Base-by-base conservation (phyloP, 768 basidiomycete species). In the Psilocybe tampanensis region DNA sequence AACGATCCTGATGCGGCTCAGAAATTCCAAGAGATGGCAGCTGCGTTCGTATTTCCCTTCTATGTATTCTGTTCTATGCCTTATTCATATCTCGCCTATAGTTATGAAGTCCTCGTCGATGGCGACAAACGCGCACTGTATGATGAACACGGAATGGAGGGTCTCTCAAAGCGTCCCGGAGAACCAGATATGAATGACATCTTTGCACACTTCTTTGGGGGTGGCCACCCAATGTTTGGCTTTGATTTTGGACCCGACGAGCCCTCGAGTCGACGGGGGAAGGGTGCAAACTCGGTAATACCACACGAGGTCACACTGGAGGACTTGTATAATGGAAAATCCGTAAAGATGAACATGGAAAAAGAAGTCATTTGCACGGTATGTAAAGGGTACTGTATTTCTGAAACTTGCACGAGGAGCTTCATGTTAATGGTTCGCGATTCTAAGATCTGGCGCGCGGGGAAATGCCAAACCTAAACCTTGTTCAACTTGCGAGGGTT, bases 311-410 rank as follows among this genome's bases (percentile, higher is more conserved):
- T 96, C 52, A 89, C 91, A 4, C 79, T 98, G 26, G 95, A 97
- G 72, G 95, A 98, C 69, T 76, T 95, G 19, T 98, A 94, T 73
- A 91, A 89, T 55, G 96, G 95, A 26, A 95, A 95, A 72, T 83
- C 81, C 9, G 88, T 95, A 55, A 91, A 88, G 68, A 86, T 98
- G 77, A 91, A 86, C 64, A 84, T 97, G 79, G 94, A 96, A 73
- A 88, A 92, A 65, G 87, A 94, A 67, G 74, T 88, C 8, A 74
- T 91, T 2, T 98, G 96, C 70, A 77, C 77, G 13, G 72, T 75
- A 12, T 98, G 96, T 71, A 87, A 86, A 70, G 96, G 95, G 90
- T 90, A 64, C 44, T 74, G 62, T 45, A 24, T 45, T 39, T 55
- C n/a, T 34, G 23, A 19, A 12, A 22, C 51, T 44, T 55, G 50